Evolutionary conservation across 2,329 filamentous ascomycete genomes (phyloP).

Genomic region (Dactylellina sp.): DNA sequence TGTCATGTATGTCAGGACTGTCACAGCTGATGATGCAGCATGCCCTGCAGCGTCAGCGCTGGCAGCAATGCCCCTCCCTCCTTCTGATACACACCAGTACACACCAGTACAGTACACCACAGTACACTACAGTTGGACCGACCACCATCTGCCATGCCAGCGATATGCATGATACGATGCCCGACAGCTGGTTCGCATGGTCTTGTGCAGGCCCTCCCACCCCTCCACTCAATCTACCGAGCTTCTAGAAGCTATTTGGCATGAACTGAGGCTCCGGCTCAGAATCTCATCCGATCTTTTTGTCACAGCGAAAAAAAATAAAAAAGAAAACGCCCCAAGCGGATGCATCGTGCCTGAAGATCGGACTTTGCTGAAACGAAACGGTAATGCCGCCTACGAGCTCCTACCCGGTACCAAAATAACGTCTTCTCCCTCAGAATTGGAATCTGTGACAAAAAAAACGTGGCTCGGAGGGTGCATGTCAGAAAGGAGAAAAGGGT

Average conservation of each 20-base stretch:
- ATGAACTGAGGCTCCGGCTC: slow-evolving; percentile 21
- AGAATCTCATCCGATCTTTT: slow-evolving; percentile 56
- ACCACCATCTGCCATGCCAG: no score
- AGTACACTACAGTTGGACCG: no score
- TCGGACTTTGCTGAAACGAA: slow-evolving; percentile 52
- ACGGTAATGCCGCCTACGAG: slow-evolving; percentile 55
- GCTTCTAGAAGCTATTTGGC: slow-evolving; percentile 43
- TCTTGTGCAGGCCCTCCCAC: not conserved
- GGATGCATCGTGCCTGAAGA: slow-evolving; percentile 53
- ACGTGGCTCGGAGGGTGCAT: slow-evolving; percentile 53
- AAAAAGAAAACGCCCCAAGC: slow-evolving; percentile 28
- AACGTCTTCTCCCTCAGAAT: slow-evolving; percentile 29
- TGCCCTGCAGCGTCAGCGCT: slow-evolving; percentile 36
- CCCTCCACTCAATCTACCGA: slow-evolving; percentile 41
- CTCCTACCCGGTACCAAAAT: slow-evolving; percentile 55
- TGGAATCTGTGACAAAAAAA: slow-evolving; percentile 28
- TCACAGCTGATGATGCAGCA: slow-evolving; percentile 19
- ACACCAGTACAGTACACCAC: no score
- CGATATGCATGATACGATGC: not conserved
- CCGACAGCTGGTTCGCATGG: not conserved
- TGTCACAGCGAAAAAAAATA: slow-evolving; percentile 7
- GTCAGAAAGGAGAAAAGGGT: slow-evolving; percentile 33
- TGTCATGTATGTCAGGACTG: slow-evolving; percentile 34
- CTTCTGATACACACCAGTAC: not conserved
- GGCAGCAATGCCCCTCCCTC: slow-evolving; percentile 19